Evolutionary conservation across 208 protist genomes (phyloP).

Genomic region (Trichomonas gallinae): DNA sequence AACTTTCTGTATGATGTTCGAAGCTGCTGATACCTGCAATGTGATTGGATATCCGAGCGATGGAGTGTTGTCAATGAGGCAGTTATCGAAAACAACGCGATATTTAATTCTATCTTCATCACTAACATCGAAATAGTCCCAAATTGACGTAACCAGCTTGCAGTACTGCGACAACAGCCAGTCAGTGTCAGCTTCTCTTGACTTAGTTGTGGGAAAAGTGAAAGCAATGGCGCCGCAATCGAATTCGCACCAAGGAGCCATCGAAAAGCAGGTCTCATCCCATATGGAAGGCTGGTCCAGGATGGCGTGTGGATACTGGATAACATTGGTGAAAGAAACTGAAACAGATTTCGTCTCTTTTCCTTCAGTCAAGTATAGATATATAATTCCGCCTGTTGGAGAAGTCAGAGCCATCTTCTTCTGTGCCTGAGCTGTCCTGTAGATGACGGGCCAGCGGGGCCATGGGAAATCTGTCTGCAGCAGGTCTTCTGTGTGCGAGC

Average conservation of each 20-base stretch:
- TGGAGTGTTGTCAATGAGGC: neutral
- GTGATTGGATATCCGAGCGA: neutral
- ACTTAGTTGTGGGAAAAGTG: neutral
- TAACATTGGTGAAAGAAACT: neutral
- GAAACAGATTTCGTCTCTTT: neutral
- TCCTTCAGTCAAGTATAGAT: neutral
- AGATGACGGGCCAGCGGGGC: neutral
- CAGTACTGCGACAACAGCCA: neutral
- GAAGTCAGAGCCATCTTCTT: neutral
- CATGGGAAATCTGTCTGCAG: neutral
- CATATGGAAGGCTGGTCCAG: neutral
- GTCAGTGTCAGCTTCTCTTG: neutral
- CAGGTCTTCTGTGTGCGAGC: neutral
- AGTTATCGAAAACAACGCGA: neutral
- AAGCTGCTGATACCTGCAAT: neutral
- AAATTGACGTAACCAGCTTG: neutral
- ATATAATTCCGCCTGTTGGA: neutral
- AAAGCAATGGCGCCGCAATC: neutral
- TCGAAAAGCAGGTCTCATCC: neutral
- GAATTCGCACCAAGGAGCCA: neutral
- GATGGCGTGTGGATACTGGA: neutral
- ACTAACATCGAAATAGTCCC: neutral
- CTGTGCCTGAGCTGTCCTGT: neutral
- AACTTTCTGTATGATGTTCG: neutral
- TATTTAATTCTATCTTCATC: neutral